A percentile compares a stretch with the other conserved stretches of the same genome.
phyloP scores from a whole-genome alignment of 208 protist species.

The Crithidia brevicula region DNA sequence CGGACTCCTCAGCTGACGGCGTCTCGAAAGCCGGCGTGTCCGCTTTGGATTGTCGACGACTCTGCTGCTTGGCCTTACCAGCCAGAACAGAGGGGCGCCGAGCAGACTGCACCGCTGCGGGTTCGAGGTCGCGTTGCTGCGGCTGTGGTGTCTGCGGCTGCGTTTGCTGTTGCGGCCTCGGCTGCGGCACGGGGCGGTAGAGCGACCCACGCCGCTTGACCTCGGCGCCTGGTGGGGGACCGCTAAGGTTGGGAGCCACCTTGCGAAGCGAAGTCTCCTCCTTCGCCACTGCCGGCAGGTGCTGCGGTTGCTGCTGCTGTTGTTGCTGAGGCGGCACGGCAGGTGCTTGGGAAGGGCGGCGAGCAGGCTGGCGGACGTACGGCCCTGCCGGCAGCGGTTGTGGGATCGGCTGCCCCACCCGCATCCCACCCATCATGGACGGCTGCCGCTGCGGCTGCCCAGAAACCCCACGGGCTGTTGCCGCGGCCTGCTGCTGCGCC shows the following conservation, averaged over 20 bases:
- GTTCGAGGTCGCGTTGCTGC: not conserved
- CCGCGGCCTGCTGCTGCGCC: not conserved
- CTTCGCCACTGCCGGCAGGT: no score
- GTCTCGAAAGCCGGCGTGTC: not conserved
- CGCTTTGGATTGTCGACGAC: not conserved
- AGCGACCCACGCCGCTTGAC: not conserved
- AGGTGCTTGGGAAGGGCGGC: not conserved
- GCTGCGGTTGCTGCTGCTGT: not conserved
- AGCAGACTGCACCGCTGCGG: not conserved
- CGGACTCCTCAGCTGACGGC: no score
- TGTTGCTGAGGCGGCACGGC: not conserved
- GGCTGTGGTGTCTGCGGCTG: not conserved
- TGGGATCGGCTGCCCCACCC: not conserved
- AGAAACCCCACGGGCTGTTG: not conserved
- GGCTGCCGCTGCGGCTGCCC: not conserved
- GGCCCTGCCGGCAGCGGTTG: not conserved
- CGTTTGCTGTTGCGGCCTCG: not conserved
- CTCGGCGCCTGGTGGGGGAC: not conserved
- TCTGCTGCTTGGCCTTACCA: slow-evolving; percentile 2
- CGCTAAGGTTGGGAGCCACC: not conserved
- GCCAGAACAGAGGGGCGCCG: not conserved
- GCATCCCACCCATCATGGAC: not conserved
- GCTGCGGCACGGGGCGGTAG: not conserved
- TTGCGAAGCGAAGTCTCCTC: not conserved
- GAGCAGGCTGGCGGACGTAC: not conserved